A percentile compares a stretch with the other conserved stretches of the same genome.
phyloP scores from a whole-genome alignment of 2,329 filamentous ascomycete species.

The Talaromyces sp. region DNA sequence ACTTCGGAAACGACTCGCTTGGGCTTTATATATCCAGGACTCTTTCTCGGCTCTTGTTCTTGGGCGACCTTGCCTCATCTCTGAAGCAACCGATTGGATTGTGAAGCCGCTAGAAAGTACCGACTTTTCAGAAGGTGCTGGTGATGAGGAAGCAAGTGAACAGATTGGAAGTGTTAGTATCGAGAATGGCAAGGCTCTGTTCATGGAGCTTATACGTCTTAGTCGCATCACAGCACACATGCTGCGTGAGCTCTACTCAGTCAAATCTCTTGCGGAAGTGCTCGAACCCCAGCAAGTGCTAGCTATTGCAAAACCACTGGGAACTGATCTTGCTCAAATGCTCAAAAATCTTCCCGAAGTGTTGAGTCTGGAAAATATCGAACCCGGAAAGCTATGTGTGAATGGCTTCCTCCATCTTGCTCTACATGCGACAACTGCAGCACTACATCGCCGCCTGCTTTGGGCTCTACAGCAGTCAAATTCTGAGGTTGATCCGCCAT shows the following conservation, averaged over 20 bases:
- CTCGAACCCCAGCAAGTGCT: conserved; percentile 16
- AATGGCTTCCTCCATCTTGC: conserved; percentile 19
- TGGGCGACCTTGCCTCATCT: conserved; percentile 15
- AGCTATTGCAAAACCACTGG: conserved; percentile 16
- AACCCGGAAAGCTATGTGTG: conserved; percentile 12
- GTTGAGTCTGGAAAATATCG: conserved; percentile 14
- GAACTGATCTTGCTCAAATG: conserved; percentile 13
- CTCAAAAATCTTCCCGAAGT: conserved; percentile 12
- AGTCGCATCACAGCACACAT: conserved; percentile 14
- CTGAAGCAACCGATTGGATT: conserved; percentile 12
- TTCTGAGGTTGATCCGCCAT: background rate
- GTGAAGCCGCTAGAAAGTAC: conserved; percentile 12
- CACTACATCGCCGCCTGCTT: conserved; percentile 15
- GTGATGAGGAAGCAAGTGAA: conserved; percentile 12
- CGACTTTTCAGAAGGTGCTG: conserved; percentile 17
- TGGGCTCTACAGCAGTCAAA: conserved; percentile 14
- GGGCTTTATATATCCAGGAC: conserved; percentile 66
- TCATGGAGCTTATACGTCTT: conserved; percentile 12
- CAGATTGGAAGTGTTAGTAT: conserved; percentile 18
- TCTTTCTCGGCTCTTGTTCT: conserved; percentile 28
- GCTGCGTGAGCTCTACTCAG: conserved; percentile 14
- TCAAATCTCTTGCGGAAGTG: conserved; percentile 13
- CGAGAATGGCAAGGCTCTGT: conserved; percentile 14
- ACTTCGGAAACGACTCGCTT: conserved; percentile 60
- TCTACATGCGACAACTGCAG: conserved; percentile 17